Conservation (phyloP, 371 early-diverging fungal genomes). For the Syncephalastrum sp. region DNA sequence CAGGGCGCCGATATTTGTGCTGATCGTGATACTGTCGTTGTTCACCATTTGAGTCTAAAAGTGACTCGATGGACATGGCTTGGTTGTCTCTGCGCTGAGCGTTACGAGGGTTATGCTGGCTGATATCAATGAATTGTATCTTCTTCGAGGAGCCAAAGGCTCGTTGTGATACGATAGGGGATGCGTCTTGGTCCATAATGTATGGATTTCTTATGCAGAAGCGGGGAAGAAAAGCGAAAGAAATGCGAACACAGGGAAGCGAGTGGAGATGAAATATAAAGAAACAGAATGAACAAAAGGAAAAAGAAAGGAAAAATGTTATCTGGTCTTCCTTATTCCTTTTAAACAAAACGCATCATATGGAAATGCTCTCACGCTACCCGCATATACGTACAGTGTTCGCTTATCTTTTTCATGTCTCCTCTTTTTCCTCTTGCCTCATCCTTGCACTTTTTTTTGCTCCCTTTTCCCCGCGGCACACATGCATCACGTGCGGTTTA, state of each 20-base stretch:
- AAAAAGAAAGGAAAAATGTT: slow-evolving; percentile 3
- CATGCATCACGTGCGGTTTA: too few relatives aligned
- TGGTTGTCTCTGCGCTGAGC: slow-evolving; percentile 10
- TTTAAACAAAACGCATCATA: too few relatives aligned
- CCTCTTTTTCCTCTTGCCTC: too few relatives aligned
- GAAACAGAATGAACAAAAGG: slow-evolving; percentile 2
- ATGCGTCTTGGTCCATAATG: slow-evolving; percentile 22
- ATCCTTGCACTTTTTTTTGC: too few relatives aligned
- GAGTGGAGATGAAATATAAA: slow-evolving; percentile 12
- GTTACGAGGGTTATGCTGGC: slow-evolving; percentile 14
- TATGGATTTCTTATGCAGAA: slow-evolving; percentile 5
- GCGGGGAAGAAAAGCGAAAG: slow-evolving; percentile 14
- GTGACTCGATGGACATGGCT: slow-evolving; percentile 47
- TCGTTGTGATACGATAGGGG: slow-evolving; percentile 43
- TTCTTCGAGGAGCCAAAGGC: slow-evolving; percentile 44
- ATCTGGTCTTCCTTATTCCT: background rate
- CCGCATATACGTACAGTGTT: too few relatives aligned
- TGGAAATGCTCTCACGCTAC: too few relatives aligned
- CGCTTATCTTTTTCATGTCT: too few relatives aligned
- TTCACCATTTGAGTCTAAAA: slow-evolving; percentile 34
- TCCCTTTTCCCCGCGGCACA: too few relatives aligned
- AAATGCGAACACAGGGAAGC: slow-evolving; percentile 12
- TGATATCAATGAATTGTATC: slow-evolving; percentile 22
- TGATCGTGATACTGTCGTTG: background rate
- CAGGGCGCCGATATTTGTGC: background rate